phyloP scores from a whole-genome alignment of 768 basidiomycete species.

The Phallus indusiatus region DNA sequence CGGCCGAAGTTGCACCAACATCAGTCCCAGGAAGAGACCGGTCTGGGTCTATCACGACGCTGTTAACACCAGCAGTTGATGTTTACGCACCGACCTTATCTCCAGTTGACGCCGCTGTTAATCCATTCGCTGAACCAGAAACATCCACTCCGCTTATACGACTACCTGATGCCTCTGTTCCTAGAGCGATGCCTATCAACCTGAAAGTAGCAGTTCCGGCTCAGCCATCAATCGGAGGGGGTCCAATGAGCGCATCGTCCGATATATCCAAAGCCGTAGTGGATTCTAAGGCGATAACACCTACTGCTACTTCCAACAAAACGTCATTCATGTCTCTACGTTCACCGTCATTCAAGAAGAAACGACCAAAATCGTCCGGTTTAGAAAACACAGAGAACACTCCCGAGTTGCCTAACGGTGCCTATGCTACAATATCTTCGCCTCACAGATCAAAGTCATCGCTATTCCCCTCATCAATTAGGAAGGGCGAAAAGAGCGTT shows the following conservation, averaged over 20 bases:
- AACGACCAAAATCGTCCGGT: background rate
- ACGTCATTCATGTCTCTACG: background rate
- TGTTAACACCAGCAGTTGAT: slow-evolving; percentile 10
- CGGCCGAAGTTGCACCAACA: slow-evolving; percentile 15
- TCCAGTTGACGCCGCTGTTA: slow-evolving; percentile 11
- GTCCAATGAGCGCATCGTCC: background rate
- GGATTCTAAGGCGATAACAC: background rate
- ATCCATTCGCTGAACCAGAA: background rate
- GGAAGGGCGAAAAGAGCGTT: background rate
- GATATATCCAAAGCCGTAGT: background rate
- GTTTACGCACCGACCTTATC: slow-evolving; percentile 4
- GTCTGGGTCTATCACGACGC: slow-evolving; percentile 10
- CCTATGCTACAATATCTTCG: background rate
- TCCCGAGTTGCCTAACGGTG: background rate
- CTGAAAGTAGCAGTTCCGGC: background rate
- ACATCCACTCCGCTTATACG: background rate
- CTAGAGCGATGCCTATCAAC: background rate
- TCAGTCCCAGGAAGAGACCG: slow-evolving; percentile 4
- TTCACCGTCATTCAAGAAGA: background rate
- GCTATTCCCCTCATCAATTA: background rate
- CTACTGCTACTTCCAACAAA: background rate
- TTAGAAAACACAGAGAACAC: background rate
- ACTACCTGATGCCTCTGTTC: background rate
- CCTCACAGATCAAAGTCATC: background rate
- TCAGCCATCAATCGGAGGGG: background rate